These are phyloP conservation scores for Malassezia caprae DNA, from an alignment of 1,284 basidiomycete genomes.

Conservation along the genomic window DNA sequence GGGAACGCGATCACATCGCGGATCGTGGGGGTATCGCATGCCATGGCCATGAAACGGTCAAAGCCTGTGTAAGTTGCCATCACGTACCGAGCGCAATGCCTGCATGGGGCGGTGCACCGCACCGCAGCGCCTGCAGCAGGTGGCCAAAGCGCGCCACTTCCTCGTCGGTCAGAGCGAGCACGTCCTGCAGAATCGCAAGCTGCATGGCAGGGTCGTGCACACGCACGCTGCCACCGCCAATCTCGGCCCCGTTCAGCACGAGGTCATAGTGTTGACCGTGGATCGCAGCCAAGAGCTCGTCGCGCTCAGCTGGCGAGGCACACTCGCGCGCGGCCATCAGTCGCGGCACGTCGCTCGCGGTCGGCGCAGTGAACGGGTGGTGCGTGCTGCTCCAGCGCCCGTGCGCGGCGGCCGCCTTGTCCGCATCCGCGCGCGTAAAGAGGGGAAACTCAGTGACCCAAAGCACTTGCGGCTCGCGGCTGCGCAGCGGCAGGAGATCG, in stretches of 20 bases:
- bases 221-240: slow-evolving; percentile 84
- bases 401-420: slow-evolving; percentile 62
- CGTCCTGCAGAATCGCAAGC: slow-evolving; percentile 64
- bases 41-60: slow-evolving; percentile 78
- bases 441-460: slow-evolving; percentile 95
- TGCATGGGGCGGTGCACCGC: slow-evolving; percentile 89
- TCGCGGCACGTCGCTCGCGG: slow-evolving; percentile 68
- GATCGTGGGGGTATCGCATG: slow-evolving; percentile 73
- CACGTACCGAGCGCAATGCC: slow-evolving; percentile 59
- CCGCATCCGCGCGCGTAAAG: slow-evolving; percentile 74
- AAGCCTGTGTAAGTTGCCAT: slow-evolving; percentile 53
- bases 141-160: slow-evolving; percentile 72
- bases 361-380: slow-evolving; percentile 93
- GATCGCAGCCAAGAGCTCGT: slow-evolving; percentile 43
- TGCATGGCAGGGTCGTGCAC: slow-evolving; percentile 80
- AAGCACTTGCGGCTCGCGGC: slow-evolving; percentile 65
- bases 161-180: slow-evolving; percentile 63
- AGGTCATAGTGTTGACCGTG: slow-evolving; percentile 94
- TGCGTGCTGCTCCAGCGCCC: slow-evolving; percentile 83
- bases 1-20: slow-evolving; percentile 94
- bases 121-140: slow-evolving; percentile 70
- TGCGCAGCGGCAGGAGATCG: slow-evolving; percentile 51
- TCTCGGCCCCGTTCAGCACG: slow-evolving; percentile 85
- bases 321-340: slow-evolving; percentile 53
- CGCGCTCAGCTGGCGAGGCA: neutral